Evolutionary conservation across 345 rosid genomes (phyloP).

Genomic region (Luvunga scandens): DNA sequence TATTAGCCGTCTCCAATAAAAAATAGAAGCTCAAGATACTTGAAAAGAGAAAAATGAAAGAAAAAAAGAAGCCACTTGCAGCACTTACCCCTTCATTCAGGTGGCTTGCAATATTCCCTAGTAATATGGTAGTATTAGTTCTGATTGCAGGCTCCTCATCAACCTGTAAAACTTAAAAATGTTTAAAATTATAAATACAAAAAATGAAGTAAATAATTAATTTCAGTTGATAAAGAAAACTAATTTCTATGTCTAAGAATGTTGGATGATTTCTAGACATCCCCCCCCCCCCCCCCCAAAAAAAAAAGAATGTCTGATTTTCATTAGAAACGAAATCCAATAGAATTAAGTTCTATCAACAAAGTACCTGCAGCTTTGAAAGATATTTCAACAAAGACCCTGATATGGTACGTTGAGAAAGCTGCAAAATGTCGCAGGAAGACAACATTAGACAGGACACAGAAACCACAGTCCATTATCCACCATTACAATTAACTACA

Average conservation of each 20-base stretch:
- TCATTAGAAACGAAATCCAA: background rate
- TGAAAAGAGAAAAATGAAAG: background rate
- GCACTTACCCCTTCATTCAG: slow-evolving; percentile 87
- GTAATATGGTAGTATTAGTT: slow-evolving; percentile 96
- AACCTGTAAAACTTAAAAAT: slow-evolving; percentile 51
- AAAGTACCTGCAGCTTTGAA: slow-evolving; percentile 85
- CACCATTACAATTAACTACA: background rate
- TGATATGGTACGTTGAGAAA: slow-evolving; percentile 91
- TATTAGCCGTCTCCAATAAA: background rate
- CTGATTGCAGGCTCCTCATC: slow-evolving; percentile 99
- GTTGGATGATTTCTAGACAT: background rate
- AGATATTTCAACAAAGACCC: slow-evolving; percentile 89
- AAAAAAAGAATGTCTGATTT: slow-evolving; percentile 4
- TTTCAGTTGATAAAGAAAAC: background rate
- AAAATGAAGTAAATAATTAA: slow-evolving; percentile 3
- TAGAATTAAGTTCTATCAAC: background rate
- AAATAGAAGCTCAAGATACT: slow-evolving; percentile 6
- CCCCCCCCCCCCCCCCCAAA: background rate
- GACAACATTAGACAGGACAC: slow-evolving; percentile 21
- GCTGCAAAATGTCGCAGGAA: slow-evolving; percentile 53
- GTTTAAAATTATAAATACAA: slow-evolving; percentile 10
- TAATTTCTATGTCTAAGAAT: background rate
- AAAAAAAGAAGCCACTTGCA: slow-evolving; percentile 4
- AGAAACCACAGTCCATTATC: background rate
- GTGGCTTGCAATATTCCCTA: slow-evolving; percentile 88